Conservation (phyloP, 2,329 filamentous ascomycete genomes). For the Didymella glomerata region DNA sequence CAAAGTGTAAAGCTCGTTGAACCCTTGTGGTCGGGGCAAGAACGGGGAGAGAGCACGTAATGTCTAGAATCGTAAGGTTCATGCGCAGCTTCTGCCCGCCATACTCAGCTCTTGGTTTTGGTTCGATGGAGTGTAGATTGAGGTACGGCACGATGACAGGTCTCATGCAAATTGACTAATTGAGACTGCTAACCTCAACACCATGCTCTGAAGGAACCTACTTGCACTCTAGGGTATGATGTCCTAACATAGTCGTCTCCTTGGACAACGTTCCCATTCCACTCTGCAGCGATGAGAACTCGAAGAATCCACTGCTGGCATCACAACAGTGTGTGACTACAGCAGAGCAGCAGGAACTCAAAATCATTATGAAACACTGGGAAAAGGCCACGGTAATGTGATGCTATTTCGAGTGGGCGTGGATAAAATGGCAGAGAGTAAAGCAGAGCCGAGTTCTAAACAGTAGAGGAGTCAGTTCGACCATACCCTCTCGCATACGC, state of each 20-base stretch:
- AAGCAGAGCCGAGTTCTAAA: background rate
- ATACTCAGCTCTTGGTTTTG: background rate
- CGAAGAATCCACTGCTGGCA: background rate
- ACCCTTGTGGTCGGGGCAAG: background rate
- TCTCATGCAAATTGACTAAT: conserved; percentile 10
- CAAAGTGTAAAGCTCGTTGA: too few species aligned
- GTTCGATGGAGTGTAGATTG: conserved; percentile 5
- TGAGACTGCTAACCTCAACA: conserved; percentile 2
- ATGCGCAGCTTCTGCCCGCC: background rate
- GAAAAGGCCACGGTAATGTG: background rate
- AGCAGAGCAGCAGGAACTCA: background rate
- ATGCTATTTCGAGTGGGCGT: background rate
- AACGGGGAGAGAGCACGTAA: too few species aligned
- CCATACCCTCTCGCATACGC: too few species aligned
- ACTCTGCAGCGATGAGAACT: background rate
- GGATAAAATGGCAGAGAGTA: background rate
- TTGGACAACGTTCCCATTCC: conserved; percentile 5
- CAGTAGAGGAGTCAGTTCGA: background rate
- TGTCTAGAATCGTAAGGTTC: background rate
- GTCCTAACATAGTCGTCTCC: background rate
- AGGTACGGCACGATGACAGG: background rate
- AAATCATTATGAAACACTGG: too few species aligned
- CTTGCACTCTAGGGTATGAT: conserved; percentile 2
- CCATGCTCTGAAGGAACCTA: background rate
- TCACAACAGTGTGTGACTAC: background rate